Evolutionary conservation across 2,329 filamentous ascomycete genomes (phyloP), one percentile per base, ranked within the genome.

Genomic region (Parascedosporium putredinis): DNA sequence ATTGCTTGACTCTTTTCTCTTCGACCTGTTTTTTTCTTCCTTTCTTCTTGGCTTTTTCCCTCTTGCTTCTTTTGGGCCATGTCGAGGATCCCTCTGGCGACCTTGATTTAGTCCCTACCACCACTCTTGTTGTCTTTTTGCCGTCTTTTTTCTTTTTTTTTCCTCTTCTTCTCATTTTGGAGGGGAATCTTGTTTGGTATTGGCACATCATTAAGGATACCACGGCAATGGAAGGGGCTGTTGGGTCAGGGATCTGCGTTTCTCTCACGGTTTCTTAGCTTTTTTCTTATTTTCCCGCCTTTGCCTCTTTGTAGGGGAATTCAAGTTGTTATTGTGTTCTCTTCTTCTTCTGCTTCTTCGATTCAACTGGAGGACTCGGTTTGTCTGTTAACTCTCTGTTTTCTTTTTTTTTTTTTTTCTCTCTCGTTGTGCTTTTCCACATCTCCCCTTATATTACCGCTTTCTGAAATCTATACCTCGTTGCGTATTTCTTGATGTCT

Each of bases 181-280:
- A n/a, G n/a, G n/a, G n/a, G n/a, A n/a, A n/a, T 45, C 27, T 22
- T 20, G 14, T 24, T 27, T 27, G 43, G n/a, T 27, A 42, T 20
- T 42, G 36, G 36, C 36, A 42, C 36, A 42, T 42, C 36, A 42
- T 42, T 20, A 42, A 42, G 36, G 36, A 42, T 42, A 42, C 36
- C 36, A 20, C 36, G 36, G 36, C 36, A 42, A 42, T 42, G 36
- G 18, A 42, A 42, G 36, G 36, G 36, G 36, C 6, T 42, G 36
- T 42, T 42, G 10, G 36, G 36, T 42, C 18, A 42, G 36, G 36
- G 16, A 23, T 42, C 27, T 22, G 36, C 8, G 7, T 42, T 42
- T 16, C n/a, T 22, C 16, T 16, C 8, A n/a, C n/a, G n/a, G n/a
- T 45, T 10, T 27, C 43, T 45, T 3, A 12, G 24, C 20, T 45